phyloP scores from a whole-genome alignment of 768 basidiomycete genomes.

The Hericium rajendrae region DNA sequence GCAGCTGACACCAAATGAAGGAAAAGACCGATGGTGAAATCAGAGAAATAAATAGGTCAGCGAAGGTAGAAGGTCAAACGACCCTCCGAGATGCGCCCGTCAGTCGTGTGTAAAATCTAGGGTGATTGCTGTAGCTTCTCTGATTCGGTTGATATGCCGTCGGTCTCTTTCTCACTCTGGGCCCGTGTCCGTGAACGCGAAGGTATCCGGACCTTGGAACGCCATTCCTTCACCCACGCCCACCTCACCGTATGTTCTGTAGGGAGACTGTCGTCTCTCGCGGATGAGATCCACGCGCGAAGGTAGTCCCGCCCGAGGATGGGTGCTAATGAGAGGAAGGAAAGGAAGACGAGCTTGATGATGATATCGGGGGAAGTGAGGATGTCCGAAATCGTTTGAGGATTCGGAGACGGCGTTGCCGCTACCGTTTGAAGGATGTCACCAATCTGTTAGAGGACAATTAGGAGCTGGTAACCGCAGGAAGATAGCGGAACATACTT shows the following conservation, averaged over 20 bases:
- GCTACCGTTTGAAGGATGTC: constrained; percentile 83
- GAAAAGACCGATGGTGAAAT: constrained; percentile 1
- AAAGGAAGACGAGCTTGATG: constrained; percentile 72
- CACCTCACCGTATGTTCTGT: constrained; percentile 38
- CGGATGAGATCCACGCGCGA: constrained; percentile 39
- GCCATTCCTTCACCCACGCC: constrained; percentile 65
- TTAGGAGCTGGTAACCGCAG: not conserved
- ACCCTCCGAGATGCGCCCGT: not conserved
- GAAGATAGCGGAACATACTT: constrained; percentile 34
- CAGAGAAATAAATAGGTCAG: constrained; percentile 7
- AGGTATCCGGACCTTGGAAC: constrained; percentile 44
- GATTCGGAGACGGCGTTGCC: constrained; percentile 55
- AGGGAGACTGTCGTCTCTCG: constrained; percentile 11
- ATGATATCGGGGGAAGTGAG: constrained; percentile 77
- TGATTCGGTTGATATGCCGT: constrained; percentile 1
- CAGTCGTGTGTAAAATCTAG: not conserved
- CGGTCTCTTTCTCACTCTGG: constrained; percentile 6
- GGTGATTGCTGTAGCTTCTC: not conserved
- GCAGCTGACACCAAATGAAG: not conserved
- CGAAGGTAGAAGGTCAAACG: not conserved
- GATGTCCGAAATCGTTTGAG: constrained; percentile 78
- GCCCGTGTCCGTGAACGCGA: constrained; percentile 40
- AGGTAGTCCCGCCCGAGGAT: constrained; percentile 68
- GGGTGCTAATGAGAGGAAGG: constrained; percentile 78
- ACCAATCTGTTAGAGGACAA: constrained; percentile 46